A percentile compares a stretch with the other conserved stretches of the same genome.
phyloP scores from a whole-genome alignment of 768 basidiomycete genomes.

The Boletus insuetus region DNA sequence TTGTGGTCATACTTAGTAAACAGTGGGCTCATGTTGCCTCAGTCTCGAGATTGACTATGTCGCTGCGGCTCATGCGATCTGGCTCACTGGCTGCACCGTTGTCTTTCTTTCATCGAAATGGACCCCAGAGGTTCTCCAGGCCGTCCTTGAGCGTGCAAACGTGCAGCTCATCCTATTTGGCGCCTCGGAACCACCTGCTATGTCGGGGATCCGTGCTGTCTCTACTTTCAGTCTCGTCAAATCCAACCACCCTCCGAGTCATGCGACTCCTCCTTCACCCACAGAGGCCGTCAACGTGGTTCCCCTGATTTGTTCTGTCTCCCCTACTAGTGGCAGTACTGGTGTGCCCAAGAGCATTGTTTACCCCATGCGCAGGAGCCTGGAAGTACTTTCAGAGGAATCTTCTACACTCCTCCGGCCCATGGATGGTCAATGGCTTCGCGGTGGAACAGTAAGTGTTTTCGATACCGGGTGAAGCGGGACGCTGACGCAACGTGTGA shows the following conservation, averaged over 20 bases:
- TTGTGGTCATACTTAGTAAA: not conserved
- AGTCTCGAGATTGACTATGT: slow-evolving; percentile 32
- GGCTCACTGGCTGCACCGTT: slow-evolving; percentile 26
- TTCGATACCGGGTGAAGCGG: no score
- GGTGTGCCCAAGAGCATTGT: slow-evolving; percentile 33
- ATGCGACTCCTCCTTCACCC: slow-evolving; percentile 13
- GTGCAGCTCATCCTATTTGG: slow-evolving; percentile 25
- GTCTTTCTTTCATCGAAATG: slow-evolving; percentile 31
- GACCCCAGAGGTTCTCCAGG: slow-evolving; percentile 26
- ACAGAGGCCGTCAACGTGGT: slow-evolving; percentile 18
- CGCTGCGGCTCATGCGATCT: slow-evolving; percentile 30
- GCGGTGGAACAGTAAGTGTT: slow-evolving; percentile 29
- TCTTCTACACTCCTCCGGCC: slow-evolving; percentile 28
- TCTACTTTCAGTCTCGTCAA: slow-evolving; percentile 19
- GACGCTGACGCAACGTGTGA: not conserved
- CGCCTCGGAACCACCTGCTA: slow-evolving; percentile 8
- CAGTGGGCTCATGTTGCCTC: not conserved
- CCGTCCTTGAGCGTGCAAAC: slow-evolving; percentile 21
- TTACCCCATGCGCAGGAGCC: slow-evolving; percentile 27
- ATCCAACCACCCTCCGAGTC: slow-evolving; percentile 4
- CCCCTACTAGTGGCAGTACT: slow-evolving; percentile 31
- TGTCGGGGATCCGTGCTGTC: slow-evolving; percentile 11
- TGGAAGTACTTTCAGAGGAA: slow-evolving; percentile 26
- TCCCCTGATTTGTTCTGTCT: slow-evolving; percentile 27
- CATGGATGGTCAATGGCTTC: slow-evolving; percentile 33